Evolutionary conservation across 768 basidiomycete species (phyloP), one percentile per base, ranked within the genome.

Genomic region (Trametes maxima): DNA sequence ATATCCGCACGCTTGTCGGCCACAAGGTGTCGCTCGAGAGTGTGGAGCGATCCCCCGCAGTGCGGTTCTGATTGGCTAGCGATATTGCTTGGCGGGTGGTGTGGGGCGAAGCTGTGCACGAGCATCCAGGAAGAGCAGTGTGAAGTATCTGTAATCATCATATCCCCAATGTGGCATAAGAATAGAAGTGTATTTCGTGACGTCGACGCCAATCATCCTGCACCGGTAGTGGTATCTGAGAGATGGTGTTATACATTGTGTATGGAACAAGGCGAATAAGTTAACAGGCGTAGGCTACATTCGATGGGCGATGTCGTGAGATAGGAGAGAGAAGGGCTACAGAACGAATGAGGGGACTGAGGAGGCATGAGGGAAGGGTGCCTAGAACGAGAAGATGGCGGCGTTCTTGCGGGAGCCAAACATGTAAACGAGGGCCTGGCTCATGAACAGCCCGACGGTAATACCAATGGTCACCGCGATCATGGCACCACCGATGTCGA

Each of bases 1-100:
- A 99, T 73, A 99, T 99, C 68, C 82, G 97, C 66, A 94, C 95
- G 16, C 80, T 99, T 40, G 92, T 99, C 47, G 97, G 97, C 16
- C 97, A 99, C 80, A 99, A 98, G 78, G 93, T 93, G 12, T 88
- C 93, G 48, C 84, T 97, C 69, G 95, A 95, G 64, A 83, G 80
- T 51, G 89, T 97, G 63, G 94, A 94, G 75, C 89, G 87, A 71
- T 88, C 93, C 24, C 85, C 94, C 0, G 95, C 95, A 5, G 94
- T 97, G 16, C 86, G 93, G 78, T 91, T 97, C 78, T 95, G 33
- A 14, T 40, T 12, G 28, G 3, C 25, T 33, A 3, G 28, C 28
- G 28, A 33, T 33, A 33, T 33, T 33, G 28, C 28, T 33, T 33
- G 28, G 28, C 28, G 8, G 48, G 24, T 13, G 33, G 36, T 5